phyloP scores from a whole-genome alignment of 495 filamentous ascomycete species.

The Massariosphaeria phaeospora region DNA sequence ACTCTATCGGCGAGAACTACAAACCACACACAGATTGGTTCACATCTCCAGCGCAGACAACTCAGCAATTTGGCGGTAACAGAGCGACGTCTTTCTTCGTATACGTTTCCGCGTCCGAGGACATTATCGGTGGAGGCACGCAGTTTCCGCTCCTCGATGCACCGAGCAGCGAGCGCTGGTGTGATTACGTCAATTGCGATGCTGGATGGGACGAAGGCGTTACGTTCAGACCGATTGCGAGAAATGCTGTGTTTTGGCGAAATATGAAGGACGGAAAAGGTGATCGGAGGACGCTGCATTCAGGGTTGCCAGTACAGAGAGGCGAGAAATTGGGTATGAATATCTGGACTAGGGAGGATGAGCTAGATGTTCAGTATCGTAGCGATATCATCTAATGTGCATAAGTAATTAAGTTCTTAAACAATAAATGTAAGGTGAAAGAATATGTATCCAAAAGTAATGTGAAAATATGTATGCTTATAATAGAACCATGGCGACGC shows the following conservation, averaged over 20 bases:
- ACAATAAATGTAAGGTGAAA: not conserved
- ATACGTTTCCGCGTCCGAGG: conserved; percentile 17
- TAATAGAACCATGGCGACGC: conserved; percentile 15
- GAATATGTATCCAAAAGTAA: not conserved
- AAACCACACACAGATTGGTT: conserved; percentile 58
- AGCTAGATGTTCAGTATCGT: conserved; percentile 19
- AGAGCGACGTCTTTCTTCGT: conserved; percentile 35
- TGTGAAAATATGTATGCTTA: conserved; percentile 1
- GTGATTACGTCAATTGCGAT: conserved; percentile 31
- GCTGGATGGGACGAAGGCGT: conserved; percentile 45
- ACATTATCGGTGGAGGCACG: conserved; percentile 28
- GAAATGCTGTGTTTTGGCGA: conserved; percentile 53
- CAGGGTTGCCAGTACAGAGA: conserved; percentile 46
- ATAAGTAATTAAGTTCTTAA: no score
- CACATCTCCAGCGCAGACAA: conserved; percentile 40
- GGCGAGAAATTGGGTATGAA: conserved; percentile 54
- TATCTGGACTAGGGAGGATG: conserved; percentile 45
- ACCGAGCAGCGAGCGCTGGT: conserved; percentile 30
- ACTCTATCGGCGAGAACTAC: conserved; percentile 47
- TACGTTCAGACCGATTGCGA: conserved; percentile 48
- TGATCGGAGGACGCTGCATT: conserved; percentile 47
- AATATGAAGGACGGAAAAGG: conserved; percentile 46
- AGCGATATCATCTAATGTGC: conserved; percentile 12
- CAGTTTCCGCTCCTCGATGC: conserved; percentile 30
- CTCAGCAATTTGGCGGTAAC: conserved; percentile 46